These are phyloP conservation scores for Gossypium bickii DNA, from an alignment of 345 rosid genomes.

Conservation along the genomic window DNA sequence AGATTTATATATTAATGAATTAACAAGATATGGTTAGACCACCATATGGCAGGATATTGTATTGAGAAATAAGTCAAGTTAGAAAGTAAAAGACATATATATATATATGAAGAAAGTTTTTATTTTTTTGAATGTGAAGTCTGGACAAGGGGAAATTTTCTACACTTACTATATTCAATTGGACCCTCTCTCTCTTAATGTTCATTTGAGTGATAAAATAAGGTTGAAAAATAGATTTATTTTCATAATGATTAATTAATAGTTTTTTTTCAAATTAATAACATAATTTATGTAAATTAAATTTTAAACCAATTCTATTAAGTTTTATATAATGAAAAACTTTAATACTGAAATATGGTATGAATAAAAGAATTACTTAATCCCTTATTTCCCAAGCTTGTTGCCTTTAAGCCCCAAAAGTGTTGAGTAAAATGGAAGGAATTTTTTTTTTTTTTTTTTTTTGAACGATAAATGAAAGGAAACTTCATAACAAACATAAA, in stretches of 20 bases:
- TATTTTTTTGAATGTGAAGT: too few relatives aligned
- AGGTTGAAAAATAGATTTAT: not conserved
- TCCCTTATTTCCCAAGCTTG: not conserved
- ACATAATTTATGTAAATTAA: not conserved
- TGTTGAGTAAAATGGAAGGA: not conserved
- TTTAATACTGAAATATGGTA: not conserved
- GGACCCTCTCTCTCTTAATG: not conserved
- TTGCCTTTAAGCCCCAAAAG: not conserved
- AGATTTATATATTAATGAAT: not conserved
- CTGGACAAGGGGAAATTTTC: not conserved
- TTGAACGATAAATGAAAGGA: not conserved
- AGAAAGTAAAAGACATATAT: not conserved
- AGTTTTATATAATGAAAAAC: not conserved
- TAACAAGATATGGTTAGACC: not conserved
- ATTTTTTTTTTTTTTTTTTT: too few relatives aligned
- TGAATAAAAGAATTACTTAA: not conserved
- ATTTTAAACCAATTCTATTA: not conserved
- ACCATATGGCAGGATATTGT: not conserved
- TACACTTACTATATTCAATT: not conserved
- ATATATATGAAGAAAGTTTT: too few relatives aligned
- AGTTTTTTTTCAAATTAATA: not conserved
- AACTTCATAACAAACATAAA: not conserved
- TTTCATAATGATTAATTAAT: not conserved
- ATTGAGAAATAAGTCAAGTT: not conserved
- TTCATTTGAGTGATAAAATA: not conserved